Conservation (phyloP, 164 flowering plant species). For the Dillenia turbinata region DNA sequence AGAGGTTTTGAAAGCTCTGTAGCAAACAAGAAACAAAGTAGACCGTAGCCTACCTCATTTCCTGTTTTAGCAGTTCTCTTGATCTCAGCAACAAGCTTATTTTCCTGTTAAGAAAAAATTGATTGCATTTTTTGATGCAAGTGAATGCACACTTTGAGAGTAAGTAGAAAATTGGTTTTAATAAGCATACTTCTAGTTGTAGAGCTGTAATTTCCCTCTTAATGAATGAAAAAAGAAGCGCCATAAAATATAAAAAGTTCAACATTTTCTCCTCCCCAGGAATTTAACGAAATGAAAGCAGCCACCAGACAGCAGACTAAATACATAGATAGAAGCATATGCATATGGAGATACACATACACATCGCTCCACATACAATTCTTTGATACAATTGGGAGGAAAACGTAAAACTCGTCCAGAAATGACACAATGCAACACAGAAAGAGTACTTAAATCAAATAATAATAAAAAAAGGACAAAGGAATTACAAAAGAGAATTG, state of each 20-base stretch:
- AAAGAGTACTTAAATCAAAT: no score
- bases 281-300: neutral
- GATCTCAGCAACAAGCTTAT: conserved; percentile 87
- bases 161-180: neutral
- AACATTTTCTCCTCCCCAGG: no score
- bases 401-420: no score
- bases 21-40: neutral
- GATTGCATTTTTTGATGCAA: neutral
- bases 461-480: no score
- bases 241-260: no score
- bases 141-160: neutral
- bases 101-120: conserved; percentile 67
- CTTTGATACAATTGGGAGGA: no score
- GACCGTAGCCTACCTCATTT: conserved; percentile 57
- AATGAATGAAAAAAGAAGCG: conserved; percentile 53
- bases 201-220: conserved; percentile 78
- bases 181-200: conserved; percentile 67
- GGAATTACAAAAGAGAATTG: no score
- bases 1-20: no score
- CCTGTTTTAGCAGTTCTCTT: conserved; percentile 94
- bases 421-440: no score
- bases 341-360: no score
- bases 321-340: no score
- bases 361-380: no score
- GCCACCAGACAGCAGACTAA: neutral